Percentiles rank a stretch among this genome's conserved stretches.
These are phyloP conservation scores for Gillenia trifoliata DNA, from an alignment of 306 rosid genomes.

Conservation along the genomic window DNA sequence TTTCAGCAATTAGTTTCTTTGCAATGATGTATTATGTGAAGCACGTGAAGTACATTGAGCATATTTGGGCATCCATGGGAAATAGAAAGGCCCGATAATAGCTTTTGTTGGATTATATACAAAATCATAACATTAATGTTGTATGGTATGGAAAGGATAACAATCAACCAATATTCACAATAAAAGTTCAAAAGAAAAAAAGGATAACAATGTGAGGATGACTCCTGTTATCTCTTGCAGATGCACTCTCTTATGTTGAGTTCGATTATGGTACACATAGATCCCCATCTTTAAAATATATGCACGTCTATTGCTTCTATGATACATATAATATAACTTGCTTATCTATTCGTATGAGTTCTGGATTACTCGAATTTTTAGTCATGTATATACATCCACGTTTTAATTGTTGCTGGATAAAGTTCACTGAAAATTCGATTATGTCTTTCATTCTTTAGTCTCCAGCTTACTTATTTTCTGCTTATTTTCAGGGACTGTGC, in stretches of 20 bases:
- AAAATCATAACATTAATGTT: not conserved
- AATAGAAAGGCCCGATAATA: not conserved
- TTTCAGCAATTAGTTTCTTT: slow-evolving; percentile 20
- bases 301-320: not conserved
- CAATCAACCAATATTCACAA: not conserved
- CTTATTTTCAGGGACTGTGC: slow-evolving; percentile 72
- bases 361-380: not conserved
- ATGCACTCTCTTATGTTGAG: not conserved
- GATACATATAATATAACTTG: not conserved
- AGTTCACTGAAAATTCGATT: slow-evolving; percentile 3
- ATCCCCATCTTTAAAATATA: not conserved
- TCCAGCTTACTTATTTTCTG: slow-evolving; percentile 9
- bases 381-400: slow-evolving; percentile 3
- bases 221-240: not conserved
- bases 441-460: not conserved
- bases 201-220: not conserved
- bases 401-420: slow-evolving; percentile 8
- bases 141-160: not conserved
- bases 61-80: slow-evolving; percentile 10
- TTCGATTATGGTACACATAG: not conserved
- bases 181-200: not conserved
- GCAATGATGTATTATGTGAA: slow-evolving; percentile 13
- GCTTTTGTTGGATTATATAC: not conserved
- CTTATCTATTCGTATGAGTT: slow-evolving; percentile 3
- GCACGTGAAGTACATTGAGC: slow-evolving; percentile 6